Evolutionary conservation across 441 rosid genomes (phyloP), one percentile per base, ranked within the genome.

Genomic region (Omphalea diandra): DNA sequence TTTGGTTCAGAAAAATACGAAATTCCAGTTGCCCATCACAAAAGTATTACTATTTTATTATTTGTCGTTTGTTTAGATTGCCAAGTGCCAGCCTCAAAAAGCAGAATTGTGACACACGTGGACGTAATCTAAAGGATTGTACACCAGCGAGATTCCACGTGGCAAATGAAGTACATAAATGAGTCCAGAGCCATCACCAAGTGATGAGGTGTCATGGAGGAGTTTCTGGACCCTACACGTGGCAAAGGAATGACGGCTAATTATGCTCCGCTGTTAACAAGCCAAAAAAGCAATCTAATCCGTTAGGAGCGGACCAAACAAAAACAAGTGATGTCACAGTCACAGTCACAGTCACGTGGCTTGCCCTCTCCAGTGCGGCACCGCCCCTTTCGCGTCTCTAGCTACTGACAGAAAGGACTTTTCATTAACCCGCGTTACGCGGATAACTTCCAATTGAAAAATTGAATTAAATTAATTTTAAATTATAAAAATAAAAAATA

Each of bases 271-370:
- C 32, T 12, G 41, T 69, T 65, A 40, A 2, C 62, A 35, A n/a
- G 36, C 63, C 57, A 58, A 76, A 73, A 52, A 10, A 26, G 68
- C 40, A 36, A 41, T 67, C 41, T 44, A 71, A 49, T 58, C 73
- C 53, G 40, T 32, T 38, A 20, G 22, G 63, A 11, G 32, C 2
- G 41, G 46, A 55, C 73, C 75, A 33, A 61, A 65, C 47, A 4
- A 64, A 63, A 5, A 55, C 14, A 32, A 31, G 31, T 27, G 2
- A 8, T 40, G 2, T 31, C 69, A 50, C 57, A 29, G 73, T 62
- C 75, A 74, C 65, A n/a, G 82, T 79, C 78, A 63, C 35, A 55
- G 69, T 83, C 85, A 81, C 87, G 84, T 83, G 84, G 74, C 80
- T 71, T 78, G 73, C 84, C 84, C 77, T 76, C 68, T 1, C 17